Conservation (phyloP, 108 stramenopile species). For the Skeletonema tropicum region DNA sequence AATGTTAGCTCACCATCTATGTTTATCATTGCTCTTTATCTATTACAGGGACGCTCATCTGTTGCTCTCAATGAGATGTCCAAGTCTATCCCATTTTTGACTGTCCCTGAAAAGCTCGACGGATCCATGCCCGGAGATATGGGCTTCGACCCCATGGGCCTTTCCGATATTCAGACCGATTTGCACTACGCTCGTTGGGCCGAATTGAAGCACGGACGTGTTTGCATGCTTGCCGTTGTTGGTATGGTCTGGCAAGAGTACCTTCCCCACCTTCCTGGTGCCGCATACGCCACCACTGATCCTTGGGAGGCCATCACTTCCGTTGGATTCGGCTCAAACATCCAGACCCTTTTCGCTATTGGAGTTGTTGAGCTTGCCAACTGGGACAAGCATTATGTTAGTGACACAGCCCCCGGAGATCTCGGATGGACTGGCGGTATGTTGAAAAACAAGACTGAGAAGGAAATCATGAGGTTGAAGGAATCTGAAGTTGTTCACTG, state of each 20-base stretch:
- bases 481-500: slow-evolving; percentile 83
- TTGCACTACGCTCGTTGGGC: slow-evolving; percentile 89
- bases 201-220: slow-evolving; percentile 86
- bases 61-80: slow-evolving; percentile 83
- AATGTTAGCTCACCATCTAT: background rate
- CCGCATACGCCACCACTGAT: slow-evolving; percentile 74
- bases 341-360: slow-evolving; percentile 82
- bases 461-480: slow-evolving; percentile 46
- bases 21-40: background rate
- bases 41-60: slow-evolving; percentile 45
- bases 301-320: slow-evolving; percentile 74
- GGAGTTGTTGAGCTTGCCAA: slow-evolving; percentile 72
- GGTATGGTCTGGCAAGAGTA: slow-evolving; percentile 86
- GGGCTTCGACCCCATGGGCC: slow-evolving; percentile 97
- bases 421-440: slow-evolving; percentile 64
- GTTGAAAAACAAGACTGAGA: slow-evolving; percentile 49
- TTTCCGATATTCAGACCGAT: slow-evolving; percentile 87
- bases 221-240: slow-evolving; percentile 79
- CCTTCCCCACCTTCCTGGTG: slow-evolving; percentile 80
- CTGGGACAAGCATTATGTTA: slow-evolving; percentile 67
- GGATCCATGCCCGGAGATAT: slow-evolving; percentile 95
- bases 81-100: slow-evolving; percentile 93
- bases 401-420: slow-evolving; percentile 78
- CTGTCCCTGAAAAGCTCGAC: slow-evolving; percentile 91
- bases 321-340: slow-evolving; percentile 79